Evolutionary conservation across 2,329 filamentous ascomycete genomes (phyloP).

Genomic region (Phyllosticta ampelicida): DNA sequence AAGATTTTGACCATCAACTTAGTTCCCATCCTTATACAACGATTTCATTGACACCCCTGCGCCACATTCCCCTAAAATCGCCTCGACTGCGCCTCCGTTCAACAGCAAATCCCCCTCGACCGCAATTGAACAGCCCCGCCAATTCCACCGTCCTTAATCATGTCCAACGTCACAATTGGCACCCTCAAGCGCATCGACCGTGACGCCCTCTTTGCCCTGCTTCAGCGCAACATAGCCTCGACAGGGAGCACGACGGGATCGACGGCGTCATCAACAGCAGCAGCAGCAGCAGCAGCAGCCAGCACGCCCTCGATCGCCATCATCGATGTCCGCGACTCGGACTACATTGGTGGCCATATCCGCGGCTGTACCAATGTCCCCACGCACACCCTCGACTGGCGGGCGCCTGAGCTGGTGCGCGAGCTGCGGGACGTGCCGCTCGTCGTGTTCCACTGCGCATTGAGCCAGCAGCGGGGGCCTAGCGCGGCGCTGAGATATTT

Average conservation of each 20-base stretch:
- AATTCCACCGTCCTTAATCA: conserved; percentile 12
- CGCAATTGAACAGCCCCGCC: not conserved
- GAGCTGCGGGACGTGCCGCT: conserved; percentile 64
- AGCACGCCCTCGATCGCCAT: conserved; percentile 46
- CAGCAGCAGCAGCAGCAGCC: not conserved
- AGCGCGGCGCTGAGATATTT: conserved; percentile 72
- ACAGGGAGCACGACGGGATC: conserved; percentile 13
- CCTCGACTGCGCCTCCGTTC: not conserved
- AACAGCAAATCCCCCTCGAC: not conserved
- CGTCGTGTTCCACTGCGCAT: conserved; percentile 88
- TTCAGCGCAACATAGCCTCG: conserved; percentile 25
- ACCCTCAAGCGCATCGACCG: conserved; percentile 57
- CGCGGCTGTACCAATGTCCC: conserved; percentile 65
- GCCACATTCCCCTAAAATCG: too few relatives aligned
- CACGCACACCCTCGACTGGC: conserved; percentile 58
- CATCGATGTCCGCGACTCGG: conserved; percentile 82
- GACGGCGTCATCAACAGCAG: conserved; percentile 14
- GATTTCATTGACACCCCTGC: not conserved
- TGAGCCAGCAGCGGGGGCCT: conserved; percentile 85
- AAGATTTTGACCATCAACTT: not conserved
- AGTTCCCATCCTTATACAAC: not conserved
- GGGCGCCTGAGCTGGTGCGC: conserved; percentile 72
- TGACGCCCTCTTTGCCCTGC: conserved; percentile 54
- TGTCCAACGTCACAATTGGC: conserved; percentile 49
- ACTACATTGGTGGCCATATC: conserved; percentile 89